phyloP scores from a whole-genome alignment of 352 stramenopile species.

The Globisporangium sylvaticum region DNA sequence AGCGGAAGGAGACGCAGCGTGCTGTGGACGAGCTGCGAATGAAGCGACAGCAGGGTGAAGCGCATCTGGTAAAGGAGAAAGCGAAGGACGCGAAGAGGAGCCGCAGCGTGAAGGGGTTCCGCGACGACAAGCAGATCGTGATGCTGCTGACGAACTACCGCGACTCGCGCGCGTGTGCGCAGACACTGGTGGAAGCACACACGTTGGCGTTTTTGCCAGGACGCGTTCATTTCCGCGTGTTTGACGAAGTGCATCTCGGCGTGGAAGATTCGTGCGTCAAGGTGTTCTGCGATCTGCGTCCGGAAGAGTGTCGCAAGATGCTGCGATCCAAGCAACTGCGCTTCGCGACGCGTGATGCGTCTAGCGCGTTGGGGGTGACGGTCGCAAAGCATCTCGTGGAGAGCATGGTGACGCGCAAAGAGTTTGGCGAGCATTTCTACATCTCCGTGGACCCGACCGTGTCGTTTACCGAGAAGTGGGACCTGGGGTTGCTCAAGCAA shows the following conservation, averaged over 20 bases:
- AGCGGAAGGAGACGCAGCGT: slow-evolving; percentile 20
- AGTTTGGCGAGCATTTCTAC: slow-evolving; percentile 54
- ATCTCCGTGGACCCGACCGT: slow-evolving; percentile 64
- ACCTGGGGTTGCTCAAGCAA: slow-evolving; percentile 67
- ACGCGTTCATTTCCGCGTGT: slow-evolving; percentile 65
- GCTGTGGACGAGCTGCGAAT: slow-evolving; percentile 24
- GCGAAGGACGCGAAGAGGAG: slow-evolving; percentile 9
- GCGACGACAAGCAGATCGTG: slow-evolving; percentile 67
- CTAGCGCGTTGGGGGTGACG: slow-evolving; percentile 43
- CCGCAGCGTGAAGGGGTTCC: slow-evolving; percentile 34
- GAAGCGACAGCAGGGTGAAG: slow-evolving; percentile 18
- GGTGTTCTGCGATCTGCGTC: slow-evolving; percentile 48
- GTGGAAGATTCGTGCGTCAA: slow-evolving; percentile 61
- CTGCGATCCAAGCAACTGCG: slow-evolving; percentile 52
- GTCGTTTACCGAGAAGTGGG: slow-evolving; percentile 72
- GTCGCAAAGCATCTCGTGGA: slow-evolving; percentile 61
- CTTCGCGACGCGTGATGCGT: slow-evolving; percentile 50
- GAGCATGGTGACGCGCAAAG: slow-evolving; percentile 43
- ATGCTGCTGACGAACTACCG: slow-evolving; percentile 67
- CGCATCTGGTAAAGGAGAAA: slow-evolving; percentile 17
- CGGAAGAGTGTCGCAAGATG: slow-evolving; percentile 39
- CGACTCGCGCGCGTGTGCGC: slow-evolving; percentile 52
- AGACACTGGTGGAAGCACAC: slow-evolving; percentile 42
- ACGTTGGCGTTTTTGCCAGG: slow-evolving; percentile 31
- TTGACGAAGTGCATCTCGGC: slow-evolving; percentile 64